Percentiles rank a stretch among this genome's conserved stretches.
Conservation (phyloP, 208 protist genomes). For the Leishmania arabica region DNA sequence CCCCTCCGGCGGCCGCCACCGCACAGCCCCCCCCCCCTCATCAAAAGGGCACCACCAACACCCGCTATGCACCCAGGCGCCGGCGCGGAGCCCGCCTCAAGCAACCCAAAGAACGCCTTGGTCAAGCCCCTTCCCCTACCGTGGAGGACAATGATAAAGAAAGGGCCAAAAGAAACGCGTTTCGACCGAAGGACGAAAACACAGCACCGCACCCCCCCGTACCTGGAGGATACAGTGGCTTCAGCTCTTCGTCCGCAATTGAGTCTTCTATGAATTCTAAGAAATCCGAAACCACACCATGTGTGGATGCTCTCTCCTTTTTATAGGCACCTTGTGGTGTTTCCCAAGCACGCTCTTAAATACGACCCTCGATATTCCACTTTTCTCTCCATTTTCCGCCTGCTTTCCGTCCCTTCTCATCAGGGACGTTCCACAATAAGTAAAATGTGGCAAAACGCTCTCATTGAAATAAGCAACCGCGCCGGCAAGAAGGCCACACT, state of each 20-base stretch:
- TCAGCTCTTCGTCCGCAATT: background rate
- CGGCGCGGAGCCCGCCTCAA: background rate
- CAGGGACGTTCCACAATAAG: background rate
- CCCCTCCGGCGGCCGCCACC: no score
- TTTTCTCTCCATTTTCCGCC: background rate
- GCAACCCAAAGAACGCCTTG: background rate
- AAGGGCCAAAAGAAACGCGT: background rate
- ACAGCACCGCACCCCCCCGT: background rate
- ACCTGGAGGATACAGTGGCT: background rate
- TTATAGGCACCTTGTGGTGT: background rate
- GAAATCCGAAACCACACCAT: background rate
- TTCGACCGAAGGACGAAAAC: background rate
- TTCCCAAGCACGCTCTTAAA: background rate
- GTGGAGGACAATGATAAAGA: background rate
- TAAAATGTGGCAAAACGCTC: slow-evolving; percentile 14
- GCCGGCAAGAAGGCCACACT: background rate
- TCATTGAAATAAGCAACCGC: slow-evolving; percentile 12
- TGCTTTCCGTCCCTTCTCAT: background rate
- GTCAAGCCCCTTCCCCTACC: background rate
- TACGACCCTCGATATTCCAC: background rate
- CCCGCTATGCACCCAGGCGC: background rate
- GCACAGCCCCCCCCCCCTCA: background rate
- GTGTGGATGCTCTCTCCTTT: background rate
- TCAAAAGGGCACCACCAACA: background rate
- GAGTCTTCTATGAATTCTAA: background rate